A percentile compares a stretch with the other conserved stretches of the same genome.
These are phyloP conservation scores for Lumnitzera racemosa DNA, from an alignment of 345 rosid species.

Conservation along the genomic window DNA sequence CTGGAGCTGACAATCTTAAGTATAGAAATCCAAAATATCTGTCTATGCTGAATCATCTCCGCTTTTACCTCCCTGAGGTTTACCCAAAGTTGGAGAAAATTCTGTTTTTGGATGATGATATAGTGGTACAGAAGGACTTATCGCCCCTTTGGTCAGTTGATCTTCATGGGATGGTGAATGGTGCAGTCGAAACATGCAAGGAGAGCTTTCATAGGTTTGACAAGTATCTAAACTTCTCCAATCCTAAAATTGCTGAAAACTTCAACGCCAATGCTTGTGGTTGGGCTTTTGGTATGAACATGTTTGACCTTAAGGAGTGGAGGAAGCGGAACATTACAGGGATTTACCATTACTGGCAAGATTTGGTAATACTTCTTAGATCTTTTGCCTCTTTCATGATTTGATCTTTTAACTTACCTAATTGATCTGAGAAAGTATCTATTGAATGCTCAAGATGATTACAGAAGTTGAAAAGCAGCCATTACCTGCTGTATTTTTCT, in stretches of 20 bases:
- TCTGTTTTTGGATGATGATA: slow-evolving; percentile 25
- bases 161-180: slow-evolving; percentile 25
- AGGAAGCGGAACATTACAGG: slow-evolving; percentile 76
- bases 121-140: slow-evolving; percentile 24
- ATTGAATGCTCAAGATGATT: neutral
- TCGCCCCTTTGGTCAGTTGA: slow-evolving; percentile 23
- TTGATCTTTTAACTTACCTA: neutral
- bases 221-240: slow-evolving; percentile 95
- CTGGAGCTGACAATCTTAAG: slow-evolving; percentile 20
- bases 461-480: neutral
- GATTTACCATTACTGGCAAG: slow-evolving; percentile 95
- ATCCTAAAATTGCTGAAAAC: slow-evolving; percentile 67
- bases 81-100: slow-evolving; percentile 22
- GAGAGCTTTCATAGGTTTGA: slow-evolving; percentile 55
- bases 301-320: slow-evolving; percentile 95
- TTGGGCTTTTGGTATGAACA: slow-evolving; percentile 99
- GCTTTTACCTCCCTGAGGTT: slow-evolving; percentile 24
- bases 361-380: slow-evolving; percentile 44
- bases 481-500: too few relatives aligned
- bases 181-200: slow-evolving; percentile 21
- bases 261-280: slow-evolving; percentile 83
- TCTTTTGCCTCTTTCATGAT: neutral
- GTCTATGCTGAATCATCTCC: slow-evolving; percentile 26
- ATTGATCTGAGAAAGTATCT: neutral
- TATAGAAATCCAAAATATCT: slow-evolving; percentile 23